Conservation (phyloP, 2,329 filamentous ascomycete species). For the Aspergillus nomiae region DNA sequence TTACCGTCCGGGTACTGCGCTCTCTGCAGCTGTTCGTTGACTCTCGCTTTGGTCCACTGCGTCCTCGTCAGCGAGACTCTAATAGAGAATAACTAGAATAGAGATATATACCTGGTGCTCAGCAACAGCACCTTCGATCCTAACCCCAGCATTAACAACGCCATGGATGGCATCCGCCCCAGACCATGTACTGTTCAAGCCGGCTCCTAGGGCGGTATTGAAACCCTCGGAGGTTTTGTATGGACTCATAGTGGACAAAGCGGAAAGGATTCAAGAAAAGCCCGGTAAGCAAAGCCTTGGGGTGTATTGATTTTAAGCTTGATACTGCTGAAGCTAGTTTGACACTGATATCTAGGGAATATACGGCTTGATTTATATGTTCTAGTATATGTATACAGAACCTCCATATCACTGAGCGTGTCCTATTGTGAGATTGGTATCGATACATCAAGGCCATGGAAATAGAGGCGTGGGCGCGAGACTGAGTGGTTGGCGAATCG, state of each 20-base stretch:
- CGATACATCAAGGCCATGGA: neutral
- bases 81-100: neutral
- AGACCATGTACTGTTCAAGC: neutral
- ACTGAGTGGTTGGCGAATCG: neutral
- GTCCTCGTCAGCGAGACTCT: neutral
- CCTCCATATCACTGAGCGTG: no score
- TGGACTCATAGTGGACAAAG: neutral
- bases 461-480: neutral
- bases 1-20: neutral
- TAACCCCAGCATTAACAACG: neutral
- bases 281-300: neutral
- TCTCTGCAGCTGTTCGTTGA: neutral
- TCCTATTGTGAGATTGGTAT: neutral
- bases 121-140: neutral
- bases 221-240: neutral
- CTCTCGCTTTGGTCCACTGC: neutral
- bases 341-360: no score
- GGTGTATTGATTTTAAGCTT: neutral
- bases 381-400: neutral
- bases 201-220: neutral
- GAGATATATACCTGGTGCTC: neutral
- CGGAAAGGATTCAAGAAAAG: neutral
- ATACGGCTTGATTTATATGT: neutral
- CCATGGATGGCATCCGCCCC: neutral
- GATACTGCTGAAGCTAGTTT: neutral